These are phyloP conservation scores for Alloteropsis angusta DNA, from an alignment of 202 grass and related monocot species.

Conservation along the genomic window DNA sequence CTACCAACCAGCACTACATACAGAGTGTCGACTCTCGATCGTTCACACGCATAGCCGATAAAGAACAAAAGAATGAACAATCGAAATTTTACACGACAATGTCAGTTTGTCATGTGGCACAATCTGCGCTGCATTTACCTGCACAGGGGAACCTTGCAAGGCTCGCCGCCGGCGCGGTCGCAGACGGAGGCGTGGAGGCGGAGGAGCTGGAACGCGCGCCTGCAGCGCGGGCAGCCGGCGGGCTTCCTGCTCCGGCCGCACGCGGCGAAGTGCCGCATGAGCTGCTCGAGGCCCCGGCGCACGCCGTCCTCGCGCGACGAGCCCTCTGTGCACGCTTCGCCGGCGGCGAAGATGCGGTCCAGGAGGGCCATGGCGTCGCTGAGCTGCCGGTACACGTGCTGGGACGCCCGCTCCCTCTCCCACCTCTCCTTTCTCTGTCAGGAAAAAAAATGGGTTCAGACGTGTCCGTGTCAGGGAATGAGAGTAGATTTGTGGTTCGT, in stretches of 20 bases:
- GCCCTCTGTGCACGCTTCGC: too few species aligned
- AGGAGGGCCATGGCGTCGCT: constrained; percentile 56
- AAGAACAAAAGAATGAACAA: background rate
- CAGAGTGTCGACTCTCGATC: background rate
- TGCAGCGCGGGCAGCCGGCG: constrained; percentile 58
- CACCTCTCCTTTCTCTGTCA: too few species aligned
- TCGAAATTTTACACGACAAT: background rate
- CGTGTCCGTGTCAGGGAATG: too few species aligned
- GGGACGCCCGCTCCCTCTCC: constrained; percentile 22
- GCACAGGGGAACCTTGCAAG: constrained; percentile 65
- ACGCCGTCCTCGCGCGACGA: background rate
- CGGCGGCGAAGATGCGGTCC: constrained; percentile 34
- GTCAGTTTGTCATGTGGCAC: background rate
- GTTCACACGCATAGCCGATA: background rate
- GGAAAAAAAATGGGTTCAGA: too few species aligned
- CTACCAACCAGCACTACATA: background rate
- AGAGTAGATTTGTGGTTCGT: too few species aligned
- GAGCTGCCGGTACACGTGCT: constrained; percentile 43
- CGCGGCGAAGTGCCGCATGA: constrained; percentile 51
- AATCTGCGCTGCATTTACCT: constrained; percentile 23
- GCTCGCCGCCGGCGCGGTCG: constrained; percentile 10
- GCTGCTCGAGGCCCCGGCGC: constrained; percentile 34
- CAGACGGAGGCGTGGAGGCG: constrained; percentile 80
- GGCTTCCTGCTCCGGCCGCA: constrained; percentile 39
- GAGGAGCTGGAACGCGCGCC: constrained; percentile 55